A percentile compares a stretch with the other conserved stretches of the same genome.
These are phyloP conservation scores for Starmerella stellata DNA, from an alignment of 805 yeast genomes.

Conservation along the genomic window DNA sequence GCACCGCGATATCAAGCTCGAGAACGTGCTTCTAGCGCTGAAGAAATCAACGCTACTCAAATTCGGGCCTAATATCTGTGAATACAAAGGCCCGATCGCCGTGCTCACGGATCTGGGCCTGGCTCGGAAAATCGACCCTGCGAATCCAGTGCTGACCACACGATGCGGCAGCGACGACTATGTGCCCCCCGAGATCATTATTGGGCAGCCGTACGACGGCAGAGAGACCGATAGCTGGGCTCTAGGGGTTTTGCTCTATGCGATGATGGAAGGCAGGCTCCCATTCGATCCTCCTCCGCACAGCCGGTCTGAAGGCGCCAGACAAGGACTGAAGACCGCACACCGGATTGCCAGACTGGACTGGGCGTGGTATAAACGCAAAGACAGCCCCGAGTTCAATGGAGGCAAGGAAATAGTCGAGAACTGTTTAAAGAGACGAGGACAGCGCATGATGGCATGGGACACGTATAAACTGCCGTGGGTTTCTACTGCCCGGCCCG, in stretches of 20 bases:
- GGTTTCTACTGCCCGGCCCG: constrained; percentile 19
- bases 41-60: constrained; percentile 23
- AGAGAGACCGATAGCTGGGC: constrained; percentile 89
- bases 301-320: constrained; percentile 18
- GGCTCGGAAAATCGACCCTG: constrained; percentile 46
- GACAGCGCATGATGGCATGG: constrained; percentile 26
- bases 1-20: constrained; percentile 84
- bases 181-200: constrained; percentile 79
- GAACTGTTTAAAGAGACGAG: constrained; percentile 32
- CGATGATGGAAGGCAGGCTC: constrained; percentile 63
- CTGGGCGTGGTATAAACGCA: constrained; percentile 63
- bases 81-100: constrained; percentile 25
- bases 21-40: constrained; percentile 42
- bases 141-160: constrained; percentile 51
- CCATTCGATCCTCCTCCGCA: constrained; percentile 75
- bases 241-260: constrained; percentile 73
- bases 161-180: constrained; percentile 95
- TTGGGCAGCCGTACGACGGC: constrained; percentile 88
- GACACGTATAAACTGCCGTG: constrained; percentile 25
- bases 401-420: constrained; percentile 36
- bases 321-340: constrained; percentile 40
- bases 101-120: constrained; percentile 79
- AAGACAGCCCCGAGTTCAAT: constrained; percentile 29
- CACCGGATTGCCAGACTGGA: constrained; percentile 84
- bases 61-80: constrained; percentile 5